phyloP scores from a whole-genome alignment of 176 grass and related monocot genomes.

The Cocos nucifera region DNA sequence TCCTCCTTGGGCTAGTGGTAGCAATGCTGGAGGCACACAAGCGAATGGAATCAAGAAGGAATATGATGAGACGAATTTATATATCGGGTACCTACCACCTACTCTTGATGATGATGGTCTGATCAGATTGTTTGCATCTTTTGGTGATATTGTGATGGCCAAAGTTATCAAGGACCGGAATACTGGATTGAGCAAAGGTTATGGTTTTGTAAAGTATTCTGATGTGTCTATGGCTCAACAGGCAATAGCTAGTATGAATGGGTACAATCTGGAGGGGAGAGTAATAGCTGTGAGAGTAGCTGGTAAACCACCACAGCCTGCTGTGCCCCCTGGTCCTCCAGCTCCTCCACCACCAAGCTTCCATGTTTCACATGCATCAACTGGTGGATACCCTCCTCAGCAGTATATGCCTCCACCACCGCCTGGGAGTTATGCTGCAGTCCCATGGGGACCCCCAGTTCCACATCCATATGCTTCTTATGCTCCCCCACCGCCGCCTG shows the following conservation, averaged over 20 bases:
- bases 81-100: conserved; percentile 82
- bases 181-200: conserved; percentile 78
- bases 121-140: conserved; percentile 61
- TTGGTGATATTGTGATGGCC: conserved; percentile 88
- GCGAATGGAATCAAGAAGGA: conserved; percentile 60
- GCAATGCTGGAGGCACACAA: conserved; percentile 20
- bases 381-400: conserved; percentile 57
- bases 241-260: conserved; percentile 74
- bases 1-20: conserved; percentile 35
- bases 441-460: conserved; percentile 54
- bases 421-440: conserved; percentile 69
- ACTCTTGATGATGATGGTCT: conserved; percentile 73
- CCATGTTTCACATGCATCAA: conserved; percentile 26
- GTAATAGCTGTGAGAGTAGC: conserved; percentile 79
- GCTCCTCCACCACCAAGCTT: conserved; percentile 16
- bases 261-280: conserved; percentile 77
- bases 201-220: conserved; percentile 89
- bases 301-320: conserved; percentile 53
- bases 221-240: conserved; percentile 88
- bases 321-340: conserved; percentile 31
- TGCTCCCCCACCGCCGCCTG: conserved; percentile 44
- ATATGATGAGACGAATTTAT: conserved; percentile 85
- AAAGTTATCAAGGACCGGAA: conserved; percentile 93
- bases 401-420: conserved; percentile 60
- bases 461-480: conserved; percentile 66